Percentiles rank a stretch among this genome's conserved stretches.
Conservation (phyloP, 768 basidiomycete species). For the Amanita jacksonii region DNA sequence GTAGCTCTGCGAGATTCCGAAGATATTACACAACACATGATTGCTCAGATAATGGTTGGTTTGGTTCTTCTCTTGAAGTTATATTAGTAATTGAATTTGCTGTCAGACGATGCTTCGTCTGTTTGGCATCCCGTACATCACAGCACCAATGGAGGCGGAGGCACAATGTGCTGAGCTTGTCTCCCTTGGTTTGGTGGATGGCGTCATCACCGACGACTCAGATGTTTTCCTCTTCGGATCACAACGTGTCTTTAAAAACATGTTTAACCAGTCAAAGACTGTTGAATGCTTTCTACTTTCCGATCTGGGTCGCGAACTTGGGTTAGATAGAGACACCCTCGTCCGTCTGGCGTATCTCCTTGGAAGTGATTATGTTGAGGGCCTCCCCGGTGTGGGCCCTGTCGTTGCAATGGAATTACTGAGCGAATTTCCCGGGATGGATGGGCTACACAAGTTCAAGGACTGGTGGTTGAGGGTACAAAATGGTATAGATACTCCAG, state of each 20-base stretch:
- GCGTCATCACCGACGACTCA: constrained; percentile 97
- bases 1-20: constrained; percentile 90
- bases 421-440: constrained; percentile 83
- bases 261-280: constrained; percentile 99
- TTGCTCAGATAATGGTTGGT: constrained; percentile 69
- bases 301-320: constrained; percentile 82
- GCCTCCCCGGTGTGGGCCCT: constrained; percentile 85
- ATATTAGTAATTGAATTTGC: not conserved
- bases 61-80: not conserved
- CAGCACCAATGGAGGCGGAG: constrained; percentile 99
- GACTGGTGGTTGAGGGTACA: constrained; percentile 96
- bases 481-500: constrained; percentile 71
- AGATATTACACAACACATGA: constrained; percentile 92
- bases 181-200: constrained; percentile 79
- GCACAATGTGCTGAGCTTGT: constrained; percentile 95
- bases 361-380: constrained; percentile 95
- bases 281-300: constrained; percentile 88
- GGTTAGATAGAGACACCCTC: constrained; percentile 77
- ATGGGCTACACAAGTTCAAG: constrained; percentile 79
- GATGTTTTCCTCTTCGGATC: constrained; percentile 99
- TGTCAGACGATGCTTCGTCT: constrained; percentile 77
- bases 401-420: constrained; percentile 95
- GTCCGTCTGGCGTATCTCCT: constrained; percentile 88
- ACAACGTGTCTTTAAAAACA: constrained; percentile 93
- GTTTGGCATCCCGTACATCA: constrained; percentile 97